Conservation (phyloP, 1,284 basidiomycete genomes). For the Exobasidium rhododendri region DNA sequence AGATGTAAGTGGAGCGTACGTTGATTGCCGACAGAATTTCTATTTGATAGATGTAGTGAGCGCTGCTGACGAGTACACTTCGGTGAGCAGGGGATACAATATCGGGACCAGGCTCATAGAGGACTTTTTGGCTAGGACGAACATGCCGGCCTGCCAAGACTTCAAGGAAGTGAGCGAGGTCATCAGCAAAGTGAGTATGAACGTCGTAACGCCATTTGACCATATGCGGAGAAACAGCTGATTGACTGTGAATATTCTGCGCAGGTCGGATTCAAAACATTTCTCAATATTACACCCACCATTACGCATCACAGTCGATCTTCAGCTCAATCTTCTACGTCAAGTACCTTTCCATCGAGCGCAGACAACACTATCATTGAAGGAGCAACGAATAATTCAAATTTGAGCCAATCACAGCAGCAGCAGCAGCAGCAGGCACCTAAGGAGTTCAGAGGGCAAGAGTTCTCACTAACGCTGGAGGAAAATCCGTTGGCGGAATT, state of each 20-base stretch:
- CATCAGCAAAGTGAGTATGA: constrained; percentile 43
- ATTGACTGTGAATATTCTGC: no score
- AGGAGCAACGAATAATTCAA: background rate
- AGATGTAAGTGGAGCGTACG: constrained; percentile 61
- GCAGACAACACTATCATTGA: background rate
- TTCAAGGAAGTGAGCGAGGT: constrained; percentile 75
- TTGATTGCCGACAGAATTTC: constrained; percentile 41
- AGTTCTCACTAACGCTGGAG: constrained; percentile 62
- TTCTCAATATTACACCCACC: constrained; percentile 85
- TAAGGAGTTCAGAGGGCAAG: constrained; percentile 1
- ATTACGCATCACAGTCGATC: constrained; percentile 64
- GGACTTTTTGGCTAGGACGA: constrained; percentile 88
- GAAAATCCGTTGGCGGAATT: constrained; percentile 97
- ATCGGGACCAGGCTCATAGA: constrained; percentile 95
- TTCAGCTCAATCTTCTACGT: background rate
- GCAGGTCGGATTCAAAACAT: constrained; percentile 97
- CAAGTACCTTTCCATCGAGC: background rate
- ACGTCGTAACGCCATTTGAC: background rate
- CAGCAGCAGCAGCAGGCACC: constrained; percentile 15
- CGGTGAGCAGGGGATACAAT: constrained; percentile 73
- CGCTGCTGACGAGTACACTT: no score
- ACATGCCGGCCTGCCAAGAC: constrained; percentile 67
- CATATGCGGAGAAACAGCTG: constrained; percentile 4
- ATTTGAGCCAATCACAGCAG: constrained; percentile 9
- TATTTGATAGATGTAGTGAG: background rate